Percentiles rank a stretch among this genome's conserved stretches.
Conservation (phyloP, 495 filamentous ascomycete genomes). For the Penicillium arizonense region DNA sequence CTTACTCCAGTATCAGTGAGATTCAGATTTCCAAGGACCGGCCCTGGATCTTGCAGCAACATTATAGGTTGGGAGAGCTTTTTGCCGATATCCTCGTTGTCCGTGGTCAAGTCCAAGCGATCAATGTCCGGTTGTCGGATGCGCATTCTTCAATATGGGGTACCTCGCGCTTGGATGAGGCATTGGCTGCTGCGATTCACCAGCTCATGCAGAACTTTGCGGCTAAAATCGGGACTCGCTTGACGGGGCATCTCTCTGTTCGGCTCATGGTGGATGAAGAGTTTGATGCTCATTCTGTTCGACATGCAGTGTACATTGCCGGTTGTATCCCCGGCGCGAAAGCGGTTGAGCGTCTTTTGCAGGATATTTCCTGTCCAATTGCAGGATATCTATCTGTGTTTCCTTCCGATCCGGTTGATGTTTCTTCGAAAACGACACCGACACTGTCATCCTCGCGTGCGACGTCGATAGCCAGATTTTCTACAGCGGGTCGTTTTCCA, state of each 20-base stretch:
- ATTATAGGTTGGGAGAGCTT: conserved; percentile 61
- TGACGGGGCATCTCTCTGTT: conserved; percentile 71
- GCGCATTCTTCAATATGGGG: conserved; percentile 46
- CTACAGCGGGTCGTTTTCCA: neutral
- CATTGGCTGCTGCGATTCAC: conserved; percentile 56
- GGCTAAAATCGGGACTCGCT: conserved; percentile 35
- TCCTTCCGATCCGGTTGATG: conserved; percentile 14
- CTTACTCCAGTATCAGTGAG: conserved; percentile 50
- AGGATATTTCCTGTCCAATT: conserved; percentile 22
- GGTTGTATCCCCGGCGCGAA: conserved; percentile 36
- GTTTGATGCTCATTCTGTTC: conserved; percentile 34
- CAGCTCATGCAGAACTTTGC: conserved; percentile 60
- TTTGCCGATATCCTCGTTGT: conserved; percentile 67
- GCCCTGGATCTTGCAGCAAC: conserved; percentile 71
- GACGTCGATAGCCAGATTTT: neutral
- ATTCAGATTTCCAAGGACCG: conserved; percentile 53
- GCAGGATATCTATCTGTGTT: conserved; percentile 37
- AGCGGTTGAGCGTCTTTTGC: conserved; percentile 26
- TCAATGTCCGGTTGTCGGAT: conserved; percentile 56
- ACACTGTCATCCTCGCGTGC: conserved; percentile 13
- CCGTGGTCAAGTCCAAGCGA: conserved; percentile 56
- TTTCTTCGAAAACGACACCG: conserved; percentile 6
- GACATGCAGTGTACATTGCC: conserved; percentile 38
- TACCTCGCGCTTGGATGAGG: conserved; percentile 49
- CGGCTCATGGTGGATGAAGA: conserved; percentile 60